A percentile compares a stretch with the other conserved stretches of the same genome.
phyloP scores from a whole-genome alignment of 768 basidiomycete species.

The Leucosporidium creatinivorum region DNA sequence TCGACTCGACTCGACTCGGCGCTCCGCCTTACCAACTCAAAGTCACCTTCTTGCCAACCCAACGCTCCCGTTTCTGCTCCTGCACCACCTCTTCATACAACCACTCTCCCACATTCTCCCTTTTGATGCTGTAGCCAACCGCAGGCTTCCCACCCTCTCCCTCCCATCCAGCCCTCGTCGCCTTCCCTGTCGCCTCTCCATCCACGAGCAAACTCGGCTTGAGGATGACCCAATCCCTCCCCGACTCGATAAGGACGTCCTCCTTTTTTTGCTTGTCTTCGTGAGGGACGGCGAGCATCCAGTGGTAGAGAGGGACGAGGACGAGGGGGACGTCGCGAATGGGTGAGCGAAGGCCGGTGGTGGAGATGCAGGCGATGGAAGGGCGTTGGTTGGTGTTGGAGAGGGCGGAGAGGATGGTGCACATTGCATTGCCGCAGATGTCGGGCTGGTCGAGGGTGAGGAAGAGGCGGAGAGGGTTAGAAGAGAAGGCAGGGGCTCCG shows the following conservation, averaged over 20 bases:
- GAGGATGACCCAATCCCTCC: not conserved
- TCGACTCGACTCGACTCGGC: no score
- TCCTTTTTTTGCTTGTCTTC: not conserved
- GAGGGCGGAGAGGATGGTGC: no score
- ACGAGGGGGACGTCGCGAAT: not conserved
- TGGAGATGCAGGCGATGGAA: not conserved
- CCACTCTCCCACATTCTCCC: not conserved
- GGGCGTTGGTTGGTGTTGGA: not conserved
- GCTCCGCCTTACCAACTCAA: not conserved
- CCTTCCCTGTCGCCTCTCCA: not conserved
- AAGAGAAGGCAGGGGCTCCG: not conserved
- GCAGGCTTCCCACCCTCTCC: not conserved
- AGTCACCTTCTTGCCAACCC: not conserved
- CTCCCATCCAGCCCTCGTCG: no score
- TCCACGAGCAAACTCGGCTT: not conserved
- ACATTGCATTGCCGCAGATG: not conserved
- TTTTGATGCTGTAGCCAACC: not conserved
- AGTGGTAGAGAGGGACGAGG: not conserved
- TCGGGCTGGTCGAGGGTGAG: not conserved
- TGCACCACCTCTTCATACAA: not conserved
- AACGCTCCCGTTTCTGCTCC: not conserved
- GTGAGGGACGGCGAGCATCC: not conserved
- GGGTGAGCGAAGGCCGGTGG: no score
- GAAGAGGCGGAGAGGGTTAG: not conserved
- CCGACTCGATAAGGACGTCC: not conserved